phyloP scores from a whole-genome alignment of 805 yeast species.

The Kodamaea hsintzibuensis region DNA sequence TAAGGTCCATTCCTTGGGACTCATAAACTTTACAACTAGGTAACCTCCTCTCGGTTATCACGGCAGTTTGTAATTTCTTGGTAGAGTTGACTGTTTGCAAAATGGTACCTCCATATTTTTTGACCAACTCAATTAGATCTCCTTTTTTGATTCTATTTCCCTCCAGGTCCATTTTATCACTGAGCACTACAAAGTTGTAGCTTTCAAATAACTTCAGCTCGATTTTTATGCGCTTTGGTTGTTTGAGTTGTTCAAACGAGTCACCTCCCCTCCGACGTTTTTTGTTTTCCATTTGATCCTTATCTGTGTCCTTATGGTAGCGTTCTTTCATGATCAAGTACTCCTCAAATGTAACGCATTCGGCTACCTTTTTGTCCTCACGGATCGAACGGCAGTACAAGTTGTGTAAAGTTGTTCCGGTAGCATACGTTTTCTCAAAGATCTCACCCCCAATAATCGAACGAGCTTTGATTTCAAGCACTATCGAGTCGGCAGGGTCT shows the following conservation, averaged over 20 bases:
- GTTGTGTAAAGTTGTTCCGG: conserved; percentile 71
- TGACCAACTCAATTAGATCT: conserved; percentile 40
- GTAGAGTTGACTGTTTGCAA: conserved; percentile 17
- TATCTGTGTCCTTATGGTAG: conserved; percentile 23
- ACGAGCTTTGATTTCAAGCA: conserved; percentile 81
- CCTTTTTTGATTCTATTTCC: conserved; percentile 31
- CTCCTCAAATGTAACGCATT: conserved; percentile 57
- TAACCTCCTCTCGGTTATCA: conserved; percentile 27
- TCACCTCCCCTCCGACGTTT: conserved; percentile 20
- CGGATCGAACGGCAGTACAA: conserved; percentile 71
- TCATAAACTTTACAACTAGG: conserved; percentile 29
- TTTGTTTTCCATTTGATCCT: conserved; percentile 31
- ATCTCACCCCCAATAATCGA: conserved; percentile 51
- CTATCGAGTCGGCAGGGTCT: conserved; percentile 72
- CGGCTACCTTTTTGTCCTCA: conserved; percentile 62
- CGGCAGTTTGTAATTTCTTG: conserved; percentile 14
- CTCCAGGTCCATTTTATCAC: conserved; percentile 43
- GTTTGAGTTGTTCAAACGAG: conserved; percentile 13
- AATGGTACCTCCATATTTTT: conserved; percentile 53
- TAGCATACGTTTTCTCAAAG: conserved; percentile 49
- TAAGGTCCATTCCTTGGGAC: conserved; percentile 54
- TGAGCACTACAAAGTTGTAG: conserved; percentile 50
- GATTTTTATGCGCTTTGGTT: conserved; percentile 10
- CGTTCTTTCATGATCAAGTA: conserved; percentile 41
- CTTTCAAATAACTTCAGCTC: conserved; percentile 43